Percentiles rank a stretch among this genome's conserved stretches.
Conservation (phyloP, 495 filamentous ascomycete genomes). For the Ramalina intermedia region DNA sequence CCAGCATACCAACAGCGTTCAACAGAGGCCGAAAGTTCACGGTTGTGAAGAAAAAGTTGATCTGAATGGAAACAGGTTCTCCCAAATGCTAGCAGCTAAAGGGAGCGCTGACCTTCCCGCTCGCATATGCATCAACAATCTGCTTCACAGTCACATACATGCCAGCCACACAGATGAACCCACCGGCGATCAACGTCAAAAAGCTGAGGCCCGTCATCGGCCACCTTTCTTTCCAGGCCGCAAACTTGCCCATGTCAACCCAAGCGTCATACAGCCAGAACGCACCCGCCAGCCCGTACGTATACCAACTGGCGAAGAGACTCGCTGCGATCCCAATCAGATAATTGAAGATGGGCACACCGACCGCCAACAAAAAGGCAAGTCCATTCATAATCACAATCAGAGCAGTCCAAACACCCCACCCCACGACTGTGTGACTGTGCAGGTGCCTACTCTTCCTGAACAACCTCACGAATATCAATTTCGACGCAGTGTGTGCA, state of each 20-base stretch:
- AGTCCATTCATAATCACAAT: conserved; percentile 30
- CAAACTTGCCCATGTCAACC: conserved; percentile 24
- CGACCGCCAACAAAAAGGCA: conserved; percentile 36
- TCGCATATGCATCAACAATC: conserved; percentile 22
- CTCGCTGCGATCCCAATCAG: conserved; percentile 32
- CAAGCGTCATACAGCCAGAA: conserved; percentile 30
- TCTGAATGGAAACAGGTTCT: no score
- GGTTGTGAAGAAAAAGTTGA: no score
- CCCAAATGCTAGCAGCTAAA: conserved; percentile 12
- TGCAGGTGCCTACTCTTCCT: conserved; percentile 31
- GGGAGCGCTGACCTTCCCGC: conserved; percentile 7
- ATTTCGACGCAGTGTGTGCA: conserved; percentile 36
- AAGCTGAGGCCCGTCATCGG: conserved; percentile 29
- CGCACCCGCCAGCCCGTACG: conserved; percentile 31
- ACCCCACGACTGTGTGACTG: conserved; percentile 34
- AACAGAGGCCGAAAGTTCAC: no score
- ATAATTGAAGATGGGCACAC: conserved; percentile 40
- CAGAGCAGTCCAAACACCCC: conserved; percentile 32
- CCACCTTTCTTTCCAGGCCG: conserved; percentile 16
- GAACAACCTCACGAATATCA: conserved; percentile 35
- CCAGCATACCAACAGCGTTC: no score
- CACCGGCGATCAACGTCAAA: conserved; percentile 26
- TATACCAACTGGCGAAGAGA: conserved; percentile 28
- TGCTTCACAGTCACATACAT: conserved; percentile 38
- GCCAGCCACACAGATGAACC: conserved; percentile 37